phyloP scores from a whole-genome alignment of 768 basidiomycete species.

The Russula abietina region DNA sequence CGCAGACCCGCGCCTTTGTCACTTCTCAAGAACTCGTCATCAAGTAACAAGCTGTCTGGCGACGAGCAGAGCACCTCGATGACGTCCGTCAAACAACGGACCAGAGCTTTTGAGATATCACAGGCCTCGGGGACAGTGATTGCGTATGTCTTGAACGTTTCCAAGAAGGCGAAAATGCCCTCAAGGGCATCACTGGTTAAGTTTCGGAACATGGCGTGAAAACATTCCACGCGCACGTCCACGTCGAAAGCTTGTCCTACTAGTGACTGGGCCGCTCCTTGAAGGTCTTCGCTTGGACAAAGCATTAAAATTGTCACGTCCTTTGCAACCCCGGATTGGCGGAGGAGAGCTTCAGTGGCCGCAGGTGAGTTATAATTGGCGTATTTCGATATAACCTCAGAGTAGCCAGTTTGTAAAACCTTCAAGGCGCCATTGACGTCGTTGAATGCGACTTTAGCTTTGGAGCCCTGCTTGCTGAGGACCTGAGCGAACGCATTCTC shows the following conservation, averaged over 20 bases:
- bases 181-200: slow-evolving; percentile 59
- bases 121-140: slow-evolving; percentile 75
- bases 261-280: slow-evolving; percentile 70
- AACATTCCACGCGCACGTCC: slow-evolving; percentile 84
- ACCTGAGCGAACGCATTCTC: slow-evolving; percentile 43
- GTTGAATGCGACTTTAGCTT: slow-evolving; percentile 37
- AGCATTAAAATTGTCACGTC: slow-evolving; percentile 64
- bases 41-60: slow-evolving; percentile 64
- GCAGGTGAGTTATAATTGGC: slow-evolving; percentile 53
- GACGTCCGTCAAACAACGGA: slow-evolving; percentile 88
- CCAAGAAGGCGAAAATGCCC: slow-evolving; percentile 65
- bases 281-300: slow-evolving; percentile 73
- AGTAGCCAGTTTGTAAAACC: slow-evolving; percentile 55
- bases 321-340: slow-evolving; percentile 49
- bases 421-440: slow-evolving; percentile 57
- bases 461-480: slow-evolving; percentile 31
- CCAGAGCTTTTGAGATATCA: slow-evolving; percentile 81
- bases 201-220: slow-evolving; percentile 68
- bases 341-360: slow-evolving; percentile 51
- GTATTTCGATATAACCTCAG: slow-evolving; percentile 54
- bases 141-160: slow-evolving; percentile 58
- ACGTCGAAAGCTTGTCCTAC: slow-evolving; percentile 82
- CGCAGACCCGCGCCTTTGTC: slow-evolving; percentile 42
- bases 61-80: slow-evolving; percentile 79
- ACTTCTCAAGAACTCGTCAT: slow-evolving; percentile 43